phyloP scores from a whole-genome alignment of 2,329 filamentous ascomycete genomes.

The Sphaerulina populicola region DNA sequence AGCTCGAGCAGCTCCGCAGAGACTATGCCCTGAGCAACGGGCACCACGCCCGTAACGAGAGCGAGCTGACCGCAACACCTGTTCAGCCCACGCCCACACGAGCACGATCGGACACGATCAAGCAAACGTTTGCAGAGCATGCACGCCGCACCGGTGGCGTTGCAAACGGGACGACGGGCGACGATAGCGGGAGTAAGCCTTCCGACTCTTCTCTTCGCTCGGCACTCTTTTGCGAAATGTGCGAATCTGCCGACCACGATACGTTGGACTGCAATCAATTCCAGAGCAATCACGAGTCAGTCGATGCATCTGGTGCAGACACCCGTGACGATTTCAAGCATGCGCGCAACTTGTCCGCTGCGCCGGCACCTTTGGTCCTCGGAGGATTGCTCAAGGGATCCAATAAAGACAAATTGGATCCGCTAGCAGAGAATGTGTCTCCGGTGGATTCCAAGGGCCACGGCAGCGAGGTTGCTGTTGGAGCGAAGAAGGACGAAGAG shows the following conservation, averaged over 20 bases:
- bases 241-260: constrained; percentile 83
- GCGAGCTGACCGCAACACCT: constrained; percentile 25
- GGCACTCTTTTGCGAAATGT: constrained; percentile 83
- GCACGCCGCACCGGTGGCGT: constrained; percentile 40
- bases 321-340: constrained; percentile 2
- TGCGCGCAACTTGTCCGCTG: constrained; percentile 6
- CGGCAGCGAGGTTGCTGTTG: constrained; percentile 2
- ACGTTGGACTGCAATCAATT: constrained; percentile 72
- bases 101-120: constrained; percentile 48
- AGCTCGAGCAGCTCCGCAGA: constrained; percentile 59
- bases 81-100: constrained; percentile 19
- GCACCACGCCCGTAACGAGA: constrained; percentile 36
- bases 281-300: constrained; percentile 12
- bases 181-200: constrained; percentile 6
- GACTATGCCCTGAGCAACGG: constrained; percentile 41
- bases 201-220: constrained; percentile 1
- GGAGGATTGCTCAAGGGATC: neutral
- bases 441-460: constrained; percentile 21
- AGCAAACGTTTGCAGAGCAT: constrained; percentile 55
- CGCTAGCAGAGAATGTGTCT: constrained; percentile 9
- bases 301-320: constrained; percentile 12
- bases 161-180: neutral
- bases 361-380: constrained; percentile 14
- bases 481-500: constrained; percentile 41
- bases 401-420: constrained; percentile 18